Base-by-base conservation (phyloP, 2,329 filamentous ascomycete species). In the Calonectria honghensis region DNA sequence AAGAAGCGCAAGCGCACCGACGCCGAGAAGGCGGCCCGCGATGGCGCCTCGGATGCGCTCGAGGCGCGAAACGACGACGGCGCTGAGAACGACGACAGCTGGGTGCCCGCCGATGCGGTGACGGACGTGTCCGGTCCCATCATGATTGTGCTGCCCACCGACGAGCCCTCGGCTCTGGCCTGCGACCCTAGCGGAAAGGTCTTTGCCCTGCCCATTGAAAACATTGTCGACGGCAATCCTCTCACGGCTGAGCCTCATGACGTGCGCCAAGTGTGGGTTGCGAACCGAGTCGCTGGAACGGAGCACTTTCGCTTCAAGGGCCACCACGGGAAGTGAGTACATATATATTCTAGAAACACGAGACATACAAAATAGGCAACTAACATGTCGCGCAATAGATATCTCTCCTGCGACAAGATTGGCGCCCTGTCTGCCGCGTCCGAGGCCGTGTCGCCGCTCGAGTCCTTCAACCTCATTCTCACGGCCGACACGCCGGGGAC, bases 251-350 rank as follows among this genome's bases (percentile, higher is more conserved):
- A 99, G 86, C 97, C 97, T 65, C 96, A 98, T 85, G 96, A 98
- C 84, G 96, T 98, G 74, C 90, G 96, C 75, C 96, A 98, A 87
- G 97, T 99, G 20, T 99, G 96, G 95, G 92, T 98, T 77, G 95
- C 95, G 74, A 98, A 94, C 79, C 91, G 91, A 78, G 93, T 98
- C 16, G 91, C 93, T 0, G 96, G 96, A 4, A 96, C 94, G 1
- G 95, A 97, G 77, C 90, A 90, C 41, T 93, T 95, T 79, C 94
- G 94, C 73, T 94, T 99, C 85, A 98, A 98, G 86, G 95, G 95
- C 0, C 94, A 96, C 80, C 95, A 98, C 85, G 96, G 96, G 76
- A 94, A 91, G 94, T 96, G 82, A 74, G 88, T 85, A 29, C 0
- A 0, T 9, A 24, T n/a, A 29, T 20, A 4, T 29, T 14, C 1